Percentiles rank a stretch among this genome's conserved stretches.
These are phyloP conservation scores for Leccinum rimulosum DNA, from an alignment of 768 basidiomycete species.

Conservation along the genomic window DNA sequence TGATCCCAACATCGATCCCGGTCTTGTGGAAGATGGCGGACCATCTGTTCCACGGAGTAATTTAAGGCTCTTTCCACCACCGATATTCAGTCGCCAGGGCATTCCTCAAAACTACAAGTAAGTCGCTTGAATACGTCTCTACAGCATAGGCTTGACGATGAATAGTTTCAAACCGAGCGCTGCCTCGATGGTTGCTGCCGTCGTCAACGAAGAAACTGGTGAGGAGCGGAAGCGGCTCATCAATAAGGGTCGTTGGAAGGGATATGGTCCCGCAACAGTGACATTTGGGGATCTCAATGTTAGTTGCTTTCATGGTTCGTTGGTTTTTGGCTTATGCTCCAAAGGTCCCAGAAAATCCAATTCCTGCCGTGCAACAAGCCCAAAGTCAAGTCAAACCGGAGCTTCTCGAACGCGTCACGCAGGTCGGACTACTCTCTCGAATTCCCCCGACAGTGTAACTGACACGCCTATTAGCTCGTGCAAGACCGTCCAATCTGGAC, in stretches of 20 bases:
- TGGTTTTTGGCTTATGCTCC: constrained; percentile 2
- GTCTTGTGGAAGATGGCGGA: constrained; percentile 25
- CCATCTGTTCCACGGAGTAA: constrained; percentile 43
- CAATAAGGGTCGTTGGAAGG: constrained; percentile 84
- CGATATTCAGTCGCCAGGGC: constrained; percentile 80
- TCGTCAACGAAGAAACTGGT: constrained; percentile 71
- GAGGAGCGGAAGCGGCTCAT: constrained; percentile 82
- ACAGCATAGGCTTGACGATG: background rate
- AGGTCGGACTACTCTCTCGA: constrained; percentile 35
- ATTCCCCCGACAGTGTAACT: constrained; percentile 8
- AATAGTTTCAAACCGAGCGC: constrained; percentile 75
- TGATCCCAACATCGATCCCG: constrained; percentile 54
- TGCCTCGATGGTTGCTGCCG: constrained; percentile 66
- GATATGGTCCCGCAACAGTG: constrained; percentile 71
- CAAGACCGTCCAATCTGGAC: constrained; percentile 84
- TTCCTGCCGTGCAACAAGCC: constrained; percentile 59
- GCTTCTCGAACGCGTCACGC: constrained; percentile 52
- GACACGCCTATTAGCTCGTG: constrained; percentile 53
- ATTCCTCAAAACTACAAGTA: constrained; percentile 84
- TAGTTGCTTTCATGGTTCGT: background rate
- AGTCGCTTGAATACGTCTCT: constrained; percentile 13
- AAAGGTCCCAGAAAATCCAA: constrained; percentile 66
- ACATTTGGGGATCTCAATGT: constrained; percentile 59
- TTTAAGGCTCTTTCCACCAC: constrained; percentile 81
- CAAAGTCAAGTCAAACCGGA: constrained; percentile 51